These are phyloP conservation scores for Hymenoscyphus scutula DNA, from an alignment of 2,329 filamentous ascomycete species.

Conservation along the genomic window DNA sequence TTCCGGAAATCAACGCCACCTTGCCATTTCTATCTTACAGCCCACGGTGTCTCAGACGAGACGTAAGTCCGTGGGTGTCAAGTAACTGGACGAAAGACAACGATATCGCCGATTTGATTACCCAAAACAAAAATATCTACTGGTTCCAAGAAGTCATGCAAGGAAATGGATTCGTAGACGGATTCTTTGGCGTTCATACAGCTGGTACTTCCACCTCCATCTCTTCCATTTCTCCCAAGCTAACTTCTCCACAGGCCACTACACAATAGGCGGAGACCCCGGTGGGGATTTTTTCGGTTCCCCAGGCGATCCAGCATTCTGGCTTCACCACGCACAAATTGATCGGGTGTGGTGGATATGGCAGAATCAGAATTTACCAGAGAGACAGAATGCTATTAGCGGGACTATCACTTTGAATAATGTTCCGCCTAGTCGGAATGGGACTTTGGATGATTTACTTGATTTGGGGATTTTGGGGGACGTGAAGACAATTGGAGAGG, in stretches of 20 bases:
- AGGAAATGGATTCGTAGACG: constrained; percentile 6
- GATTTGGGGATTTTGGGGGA: constrained; percentile 25
- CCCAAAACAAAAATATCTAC: constrained; percentile 5
- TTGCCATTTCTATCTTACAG: constrained; percentile 8
- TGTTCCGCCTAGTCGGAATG: constrained; percentile 40
- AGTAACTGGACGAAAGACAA: constrained; percentile 5
- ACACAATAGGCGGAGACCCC: constrained; percentile 44
- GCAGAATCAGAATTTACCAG: constrained; percentile 45
- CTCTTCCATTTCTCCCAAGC: not conserved
- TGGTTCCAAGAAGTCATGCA: constrained; percentile 9
- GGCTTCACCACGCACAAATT: constrained; percentile 45
- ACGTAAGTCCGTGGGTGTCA: constrained; percentile 6
- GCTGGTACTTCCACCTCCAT: constrained; percentile 17
- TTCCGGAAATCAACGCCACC: constrained; percentile 2
- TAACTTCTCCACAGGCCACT: constrained; percentile 35
- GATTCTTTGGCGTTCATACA: constrained; percentile 8
- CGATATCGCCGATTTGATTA: constrained; percentile 6
- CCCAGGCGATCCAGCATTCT: constrained; percentile 47
- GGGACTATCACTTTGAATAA: constrained; percentile 43
- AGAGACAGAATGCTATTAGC: constrained; percentile 27
- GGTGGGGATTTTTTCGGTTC: constrained; percentile 44
- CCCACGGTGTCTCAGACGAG: constrained; percentile 8
- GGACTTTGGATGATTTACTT: constrained; percentile 40
- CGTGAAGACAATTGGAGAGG: constrained; percentile 33
- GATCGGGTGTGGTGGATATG: constrained; percentile 47